phyloP scores from a whole-genome alignment of 495 filamentous ascomycete species.

The Penicillium verhagenii region DNA sequence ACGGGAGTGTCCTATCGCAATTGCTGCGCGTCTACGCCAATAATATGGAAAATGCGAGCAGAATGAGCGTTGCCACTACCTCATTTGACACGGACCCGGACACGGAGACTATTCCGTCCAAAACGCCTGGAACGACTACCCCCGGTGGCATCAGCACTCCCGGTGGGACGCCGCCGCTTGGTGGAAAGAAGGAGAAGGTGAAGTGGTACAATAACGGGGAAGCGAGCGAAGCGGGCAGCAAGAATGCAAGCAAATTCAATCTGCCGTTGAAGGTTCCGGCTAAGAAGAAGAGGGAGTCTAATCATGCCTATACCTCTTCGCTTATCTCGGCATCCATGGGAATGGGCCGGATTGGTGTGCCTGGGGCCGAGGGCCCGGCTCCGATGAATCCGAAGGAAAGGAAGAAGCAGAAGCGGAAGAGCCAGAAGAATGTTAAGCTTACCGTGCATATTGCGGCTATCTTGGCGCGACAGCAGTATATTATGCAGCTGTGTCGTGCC shows the following conservation, averaged over 20 bases:
- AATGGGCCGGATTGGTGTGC: constrained; percentile 27
- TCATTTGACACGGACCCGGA: constrained; percentile 19
- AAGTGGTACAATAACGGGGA: constrained; percentile 34
- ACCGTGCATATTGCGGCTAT: constrained; percentile 81
- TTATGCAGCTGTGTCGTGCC: constrained; percentile 81
- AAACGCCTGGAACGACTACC: constrained; percentile 13
- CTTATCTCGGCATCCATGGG: constrained; percentile 31
- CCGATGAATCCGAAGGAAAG: constrained; percentile 25
- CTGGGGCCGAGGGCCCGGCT: constrained; percentile 23
- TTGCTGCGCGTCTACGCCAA: constrained; percentile 32
- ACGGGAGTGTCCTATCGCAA: constrained; percentile 28
- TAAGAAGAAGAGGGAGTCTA: constrained; percentile 7
- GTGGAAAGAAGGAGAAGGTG: constrained; percentile 31
- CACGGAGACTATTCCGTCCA: constrained; percentile 18
- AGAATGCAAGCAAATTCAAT: constrained; percentile 4
- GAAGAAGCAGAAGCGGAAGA: constrained; percentile 28
- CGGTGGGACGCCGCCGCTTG: constrained; percentile 11
- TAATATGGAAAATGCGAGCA: constrained; percentile 19
- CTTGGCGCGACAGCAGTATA: constrained; percentile 74
- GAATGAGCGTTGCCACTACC: constrained; percentile 25
- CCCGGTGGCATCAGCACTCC: constrained; percentile 7
- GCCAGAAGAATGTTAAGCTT: constrained; percentile 65
- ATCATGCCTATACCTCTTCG: constrained; percentile 30
- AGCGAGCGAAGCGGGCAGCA: neutral
- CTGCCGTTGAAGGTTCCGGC: constrained; percentile 2